Conservation (phyloP, 306 rosid genomes). For the Phaseolus lunatus region DNA sequence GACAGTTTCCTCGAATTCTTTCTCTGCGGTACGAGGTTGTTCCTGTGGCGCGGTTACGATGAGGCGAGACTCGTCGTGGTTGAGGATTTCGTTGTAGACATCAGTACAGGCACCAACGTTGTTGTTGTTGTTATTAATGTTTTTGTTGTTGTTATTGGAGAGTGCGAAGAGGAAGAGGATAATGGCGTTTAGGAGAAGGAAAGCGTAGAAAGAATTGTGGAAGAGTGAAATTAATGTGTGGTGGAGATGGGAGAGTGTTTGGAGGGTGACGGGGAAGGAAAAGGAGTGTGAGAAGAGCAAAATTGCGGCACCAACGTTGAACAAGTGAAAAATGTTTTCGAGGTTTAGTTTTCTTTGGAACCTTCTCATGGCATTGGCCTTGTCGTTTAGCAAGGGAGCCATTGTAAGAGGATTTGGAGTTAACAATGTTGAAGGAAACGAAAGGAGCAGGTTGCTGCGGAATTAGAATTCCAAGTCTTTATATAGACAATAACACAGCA, state of each 20-base stretch:
- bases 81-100: constrained; percentile 14
- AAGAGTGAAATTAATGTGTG: constrained; percentile 28
- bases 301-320: constrained; percentile 44
- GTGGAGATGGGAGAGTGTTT: not conserved
- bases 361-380: constrained; percentile 48
- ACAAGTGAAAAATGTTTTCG: constrained; percentile 38
- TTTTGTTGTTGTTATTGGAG: constrained; percentile 31
- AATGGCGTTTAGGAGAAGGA: constrained; percentile 54
- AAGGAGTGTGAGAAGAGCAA: constrained; percentile 47
- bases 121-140: not conserved
- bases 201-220: constrained; percentile 55
- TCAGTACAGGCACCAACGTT: not conserved
- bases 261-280: constrained; percentile 40
- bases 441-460: not conserved
- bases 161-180: constrained; percentile 56
- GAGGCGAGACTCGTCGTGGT: constrained; percentile 3
- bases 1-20: constrained; percentile 31
- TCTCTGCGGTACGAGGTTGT: not conserved
- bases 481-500: not conserved
- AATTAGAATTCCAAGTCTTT: not conserved
- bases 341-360: constrained; percentile 42
- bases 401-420: not conserved
- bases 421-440: not conserved
- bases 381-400: constrained; percentile 39
- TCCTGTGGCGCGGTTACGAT: not conserved